phyloP scores from a whole-genome alignment of 1,139 yeast genomes.

The Pichia sp. region DNA sequence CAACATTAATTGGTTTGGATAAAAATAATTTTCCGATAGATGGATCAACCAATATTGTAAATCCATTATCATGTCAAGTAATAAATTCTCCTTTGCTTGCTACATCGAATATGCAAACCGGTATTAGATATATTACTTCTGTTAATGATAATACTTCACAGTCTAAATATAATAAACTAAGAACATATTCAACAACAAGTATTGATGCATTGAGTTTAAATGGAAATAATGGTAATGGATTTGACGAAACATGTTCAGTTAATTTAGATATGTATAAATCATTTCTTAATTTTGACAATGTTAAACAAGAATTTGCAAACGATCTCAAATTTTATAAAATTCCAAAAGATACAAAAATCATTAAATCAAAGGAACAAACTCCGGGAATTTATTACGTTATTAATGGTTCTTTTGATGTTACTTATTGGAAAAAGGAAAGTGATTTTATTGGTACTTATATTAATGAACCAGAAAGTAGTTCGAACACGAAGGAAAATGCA shows the following conservation, averaged over 20 bases:
- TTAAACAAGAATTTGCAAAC: constrained; percentile 62
- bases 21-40: constrained; percentile 14
- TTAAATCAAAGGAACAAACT: constrained; percentile 58
- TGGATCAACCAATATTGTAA: not conserved
- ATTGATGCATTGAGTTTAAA: constrained; percentile 2
- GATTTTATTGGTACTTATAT: constrained; percentile 22
- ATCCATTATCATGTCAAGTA: constrained; percentile 9
- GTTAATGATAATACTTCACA: not conserved
- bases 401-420: constrained; percentile 67
- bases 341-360: constrained; percentile 49
- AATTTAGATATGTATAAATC: constrained; percentile 15
- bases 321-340: constrained; percentile 51
- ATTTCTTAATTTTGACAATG: constrained; percentile 37
- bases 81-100: constrained; percentile 5
- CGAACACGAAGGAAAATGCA: constrained; percentile 13
- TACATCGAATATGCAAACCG: constrained; percentile 7
- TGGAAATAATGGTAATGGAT: not conserved
- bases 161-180: constrained; percentile 8
- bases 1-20: constrained; percentile 64
- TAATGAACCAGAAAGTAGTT: constrained; percentile 18
- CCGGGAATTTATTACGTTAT: constrained; percentile 77
- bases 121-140: constrained; percentile 12
- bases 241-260: constrained; percentile 9
- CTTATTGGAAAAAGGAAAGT: constrained; percentile 30
- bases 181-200: constrained; percentile 26